Evolutionary conservation across 2,329 filamentous ascomycete genomes (phyloP), one percentile per base, ranked within the genome.

Genomic region (Chrysosporium queenslandicum): DNA sequence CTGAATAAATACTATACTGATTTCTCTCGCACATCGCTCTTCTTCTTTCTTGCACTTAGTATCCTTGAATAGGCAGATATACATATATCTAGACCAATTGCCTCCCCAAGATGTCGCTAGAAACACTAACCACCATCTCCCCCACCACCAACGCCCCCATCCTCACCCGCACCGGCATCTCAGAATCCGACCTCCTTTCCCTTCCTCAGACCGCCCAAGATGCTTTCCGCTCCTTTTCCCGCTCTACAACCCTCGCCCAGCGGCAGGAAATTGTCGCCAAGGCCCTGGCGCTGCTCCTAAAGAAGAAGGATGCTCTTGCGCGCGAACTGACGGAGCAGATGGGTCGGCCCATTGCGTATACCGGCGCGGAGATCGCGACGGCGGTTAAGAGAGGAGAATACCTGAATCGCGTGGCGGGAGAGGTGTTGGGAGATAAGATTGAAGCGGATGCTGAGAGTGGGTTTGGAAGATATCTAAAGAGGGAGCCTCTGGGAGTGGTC

Each of bases 291-390:
- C 70, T 87, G 3, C 75, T 97, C 25, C 70, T 73, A 14, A 78
- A 81, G 46, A 83, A 81, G 66, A 79, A 89, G 68, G 85, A 92
- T 81, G 85, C 82, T 56, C 76, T 97, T 30, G 89, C 85, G 4
- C 78, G 81, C 59, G 90, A 96, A 67, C 73, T 97, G 55, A 96
- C 90, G 0, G 83, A 87, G 66, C 90, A 97, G 73, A 97, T 97
- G 90, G 91, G 91, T 39, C 79, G 91, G 18, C 91, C 91, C 30
- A 95, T 96, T 62, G 79, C 85, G 34, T 96, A 91, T 68, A 86
- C 87, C 0, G 82, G 78, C 43, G 88, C 82, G 60, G 91, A 97
- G 73, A 78, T 97, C 59, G 73, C 80, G 27, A 97, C 91, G 14
- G 90, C 90, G 6, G 79, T 94, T 58, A 87, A 86, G 72, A 81